Base-by-base conservation (phyloP, 306 rosid genomes). In the Gynostemma pentaphyllum region DNA sequence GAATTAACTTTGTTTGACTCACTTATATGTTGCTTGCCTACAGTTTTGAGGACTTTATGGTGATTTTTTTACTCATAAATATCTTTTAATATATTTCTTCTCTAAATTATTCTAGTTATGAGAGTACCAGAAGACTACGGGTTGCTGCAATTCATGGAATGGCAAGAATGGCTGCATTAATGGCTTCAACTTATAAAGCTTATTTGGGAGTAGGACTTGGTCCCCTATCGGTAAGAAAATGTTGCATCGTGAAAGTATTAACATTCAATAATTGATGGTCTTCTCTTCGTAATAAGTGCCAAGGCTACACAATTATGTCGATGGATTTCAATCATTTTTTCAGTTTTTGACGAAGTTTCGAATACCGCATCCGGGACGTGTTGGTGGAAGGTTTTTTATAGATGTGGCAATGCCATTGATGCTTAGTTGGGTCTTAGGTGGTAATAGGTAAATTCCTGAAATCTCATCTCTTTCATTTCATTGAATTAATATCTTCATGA, bases 151-250 rank as follows among this genome's bases (percentile, higher is more conserved):
- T 88, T 70, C 99, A 94, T 68, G 95, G 90, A 79, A 81, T 94
- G 99, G 99, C 99, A 62, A 84, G 99, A 79, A 88, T 86, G 95
- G 97, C 99, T 63, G 99, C 99, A 47, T 42, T 68, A 23, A 94
- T 88, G 99, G 99, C 99, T 81, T 79, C 97, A 11, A 94, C 94
- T 59, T 94, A 88, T 74, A 88, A 75, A 83, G 85, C 94, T 56
- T 88, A 88, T 76, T 71, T 94, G 52, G 99, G 97, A 16, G 83
- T 88, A 54, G 99, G 99, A 75, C 95, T 94, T 40, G 99, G 97
- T 39, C 95, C 97, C 12, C 80, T 94, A 15, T 84, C 86, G 82
- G 98, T 92, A 77, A 9, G 84, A 52, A 47, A 64, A 2, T 60
- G 7, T 15, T 21, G 13, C 1, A 13, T 36, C n/a, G n/a, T n/a